phyloP scores from a whole-genome alignment of 2,329 filamentous ascomycete species.

The Cordyceps pruinosa region DNA sequence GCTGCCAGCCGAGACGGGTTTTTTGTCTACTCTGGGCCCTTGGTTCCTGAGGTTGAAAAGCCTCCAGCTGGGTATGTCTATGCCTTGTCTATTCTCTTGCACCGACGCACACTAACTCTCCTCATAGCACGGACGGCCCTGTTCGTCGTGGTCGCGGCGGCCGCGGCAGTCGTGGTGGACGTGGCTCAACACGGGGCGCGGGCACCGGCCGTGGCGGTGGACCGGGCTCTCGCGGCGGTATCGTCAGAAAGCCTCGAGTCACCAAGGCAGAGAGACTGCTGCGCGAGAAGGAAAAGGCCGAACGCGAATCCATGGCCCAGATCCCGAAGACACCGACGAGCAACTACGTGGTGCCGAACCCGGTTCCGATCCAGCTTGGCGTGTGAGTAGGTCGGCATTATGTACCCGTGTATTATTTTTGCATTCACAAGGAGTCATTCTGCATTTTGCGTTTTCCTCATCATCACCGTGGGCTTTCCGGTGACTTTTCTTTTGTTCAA shows the following conservation, averaged over 20 bases:
- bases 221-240: slow-evolving; percentile 69
- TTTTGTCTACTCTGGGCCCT: slow-evolving; percentile 92
- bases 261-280: slow-evolving; percentile 62
- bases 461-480: not conserved
- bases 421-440: slow-evolving; percentile 11
- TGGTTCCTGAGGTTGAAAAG: slow-evolving; percentile 83
- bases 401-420: slow-evolving; percentile 1
- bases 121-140: slow-evolving; percentile 59
- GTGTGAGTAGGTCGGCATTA: not conserved
- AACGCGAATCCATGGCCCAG: slow-evolving; percentile 52
- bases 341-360: slow-evolving; percentile 26
- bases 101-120: slow-evolving; percentile 26
- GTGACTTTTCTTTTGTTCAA: not conserved
- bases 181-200: slow-evolving; percentile 50
- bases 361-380: slow-evolving; percentile 6
- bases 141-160: slow-evolving; percentile 60
- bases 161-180: slow-evolving; percentile 44
- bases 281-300: slow-evolving; percentile 46
- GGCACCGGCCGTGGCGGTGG: slow-evolving; percentile 42
- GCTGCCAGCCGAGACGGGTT: slow-evolving; percentile 93
- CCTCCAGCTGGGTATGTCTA: slow-evolving; percentile 44
- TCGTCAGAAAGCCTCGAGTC: slow-evolving; percentile 73
- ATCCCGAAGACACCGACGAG: slow-evolving; percentile 32
- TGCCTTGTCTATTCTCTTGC: not conserved
- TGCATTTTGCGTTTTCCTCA: not conserved